phyloP scores from a whole-genome alignment of 2,329 filamentous ascomycete genomes.

The Huntiella bhutanensis region DNA sequence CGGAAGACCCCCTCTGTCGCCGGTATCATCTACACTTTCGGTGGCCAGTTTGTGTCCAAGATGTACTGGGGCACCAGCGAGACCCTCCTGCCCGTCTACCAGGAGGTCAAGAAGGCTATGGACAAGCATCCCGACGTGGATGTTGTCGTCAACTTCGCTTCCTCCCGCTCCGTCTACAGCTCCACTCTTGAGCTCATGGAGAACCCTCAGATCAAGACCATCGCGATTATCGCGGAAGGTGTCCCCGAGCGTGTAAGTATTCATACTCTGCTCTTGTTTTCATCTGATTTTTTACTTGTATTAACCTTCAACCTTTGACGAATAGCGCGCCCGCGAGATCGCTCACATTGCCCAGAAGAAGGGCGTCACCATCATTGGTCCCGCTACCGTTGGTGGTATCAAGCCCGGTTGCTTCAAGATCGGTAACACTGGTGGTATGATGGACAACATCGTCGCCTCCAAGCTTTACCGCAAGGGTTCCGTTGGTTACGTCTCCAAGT shows the following conservation, averaged over 20 bases:
- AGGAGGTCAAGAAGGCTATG: slow-evolving; percentile 79
- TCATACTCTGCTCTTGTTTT: neutral
- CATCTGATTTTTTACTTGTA: neutral
- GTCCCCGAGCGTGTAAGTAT: slow-evolving; percentile 80
- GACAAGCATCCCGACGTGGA: slow-evolving; percentile 95
- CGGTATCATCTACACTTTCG: slow-evolving; percentile 99
- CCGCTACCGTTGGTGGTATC: slow-evolving; percentile 95
- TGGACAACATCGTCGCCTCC: slow-evolving; percentile 99
- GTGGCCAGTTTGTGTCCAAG: slow-evolving; percentile 99
- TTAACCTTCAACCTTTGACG: neutral
- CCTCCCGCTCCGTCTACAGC: slow-evolving; percentile 93
- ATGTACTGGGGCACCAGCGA: slow-evolving; percentile 99
- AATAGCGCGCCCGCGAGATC: slow-evolving; percentile 86
- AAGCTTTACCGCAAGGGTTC: slow-evolving; percentile 99
- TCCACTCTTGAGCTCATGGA: slow-evolving; percentile 99
- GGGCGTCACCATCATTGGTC: slow-evolving; percentile 96
- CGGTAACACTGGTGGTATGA: slow-evolving; percentile 99
- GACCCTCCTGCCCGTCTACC: slow-evolving; percentile 95
- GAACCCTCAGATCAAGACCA: slow-evolving; percentile 89
- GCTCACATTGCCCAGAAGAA: slow-evolving; percentile 93
- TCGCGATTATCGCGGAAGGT: slow-evolving; percentile 98
- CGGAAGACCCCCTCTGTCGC: slow-evolving; percentile 87
- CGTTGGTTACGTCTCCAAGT: slow-evolving; percentile 98
- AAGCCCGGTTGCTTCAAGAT: slow-evolving; percentile 99
- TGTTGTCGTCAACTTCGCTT: slow-evolving; percentile 98